Conservation (phyloP, 257 asterid species). For the Solanum neorickii region DNA sequence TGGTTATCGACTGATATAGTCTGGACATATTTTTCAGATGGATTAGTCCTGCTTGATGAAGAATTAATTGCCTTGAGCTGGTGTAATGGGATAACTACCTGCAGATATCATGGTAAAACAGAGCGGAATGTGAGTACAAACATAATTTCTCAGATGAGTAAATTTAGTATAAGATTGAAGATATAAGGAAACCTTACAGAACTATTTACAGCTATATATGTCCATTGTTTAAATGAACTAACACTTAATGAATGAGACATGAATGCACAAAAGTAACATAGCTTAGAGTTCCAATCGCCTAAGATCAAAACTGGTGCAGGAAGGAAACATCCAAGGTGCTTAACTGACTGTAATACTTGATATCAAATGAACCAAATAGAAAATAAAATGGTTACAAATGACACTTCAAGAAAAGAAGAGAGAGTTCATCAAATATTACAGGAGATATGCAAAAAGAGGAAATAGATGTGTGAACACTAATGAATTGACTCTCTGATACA, state of each 20-base stretch:
- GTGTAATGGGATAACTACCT: constrained; percentile 91
- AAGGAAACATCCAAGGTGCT: background rate
- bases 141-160: background rate
- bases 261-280: background rate
- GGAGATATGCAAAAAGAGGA: background rate
- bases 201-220: background rate
- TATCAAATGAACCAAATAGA: background rate
- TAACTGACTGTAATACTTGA: background rate
- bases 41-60: constrained; percentile 60
- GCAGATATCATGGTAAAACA: background rate
- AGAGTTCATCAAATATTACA: background rate
- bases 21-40: constrained; percentile 77
- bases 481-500: background rate
- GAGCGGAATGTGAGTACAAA: background rate
- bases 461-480: background rate
- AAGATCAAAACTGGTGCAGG: background rate
- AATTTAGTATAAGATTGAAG: background rate
- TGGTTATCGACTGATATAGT: constrained; percentile 36
- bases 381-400: background rate
- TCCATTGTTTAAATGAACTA: background rate
- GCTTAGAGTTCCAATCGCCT: background rate
- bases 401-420: background rate
- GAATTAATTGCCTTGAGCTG: constrained; percentile 84
- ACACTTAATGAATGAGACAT: background rate
- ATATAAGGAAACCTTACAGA: background rate